Base-by-base conservation (phyloP, 495 filamentous ascomycete genomes). In the Sphaerosporella brunnea region DNA sequence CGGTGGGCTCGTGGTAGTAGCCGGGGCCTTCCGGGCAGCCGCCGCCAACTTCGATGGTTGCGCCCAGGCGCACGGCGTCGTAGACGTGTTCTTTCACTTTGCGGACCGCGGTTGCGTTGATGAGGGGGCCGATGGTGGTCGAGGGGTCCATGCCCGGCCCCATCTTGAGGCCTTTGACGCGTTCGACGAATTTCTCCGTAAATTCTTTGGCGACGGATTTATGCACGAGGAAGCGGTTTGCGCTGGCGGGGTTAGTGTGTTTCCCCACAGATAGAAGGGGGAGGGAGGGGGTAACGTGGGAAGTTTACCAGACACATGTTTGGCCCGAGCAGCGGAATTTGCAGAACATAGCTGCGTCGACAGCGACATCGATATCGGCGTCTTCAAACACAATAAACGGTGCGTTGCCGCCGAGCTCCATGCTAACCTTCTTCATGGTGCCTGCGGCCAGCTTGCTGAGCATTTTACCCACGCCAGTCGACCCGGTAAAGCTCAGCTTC, bases 141-240 rank as follows among this genome's bases (percentile, higher is more conserved):
- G 72, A 77, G 11, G 69, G 65, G 1, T 66, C 50, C 5, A 67
- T 64, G 19, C 75, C 62, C 11, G 71, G 68, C 44, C 73, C 69
- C 10, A 87, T 62, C 53, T 70, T 68, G 24, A 72, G 71, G 43
- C 92, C 63, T 11, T 70, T 67, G 35, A 73, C 73, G 58, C 90
- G 80, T 16, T 92, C 81, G 20, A 93, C 64, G 58, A 95, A 81
- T 23, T 80, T 75, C 66, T 93, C 86, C 0, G 86, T 93, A 30
- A 35, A 54, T 49, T 40, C 57, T 63, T 0, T 56, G 1, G 77
- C 73, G 85, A 95, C 88, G 68, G 86, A 95, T 37, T 92, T 75
- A 68, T 95, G 87, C 0, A 86, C 87, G 72, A 66, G 64, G 73
- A 51, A 23, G 36, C 4, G 26, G 36, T 34, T 48, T 16, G 19